Conservation (phyloP, 2,329 filamentous ascomycete species). For the Cercospora citrullina region DNA sequence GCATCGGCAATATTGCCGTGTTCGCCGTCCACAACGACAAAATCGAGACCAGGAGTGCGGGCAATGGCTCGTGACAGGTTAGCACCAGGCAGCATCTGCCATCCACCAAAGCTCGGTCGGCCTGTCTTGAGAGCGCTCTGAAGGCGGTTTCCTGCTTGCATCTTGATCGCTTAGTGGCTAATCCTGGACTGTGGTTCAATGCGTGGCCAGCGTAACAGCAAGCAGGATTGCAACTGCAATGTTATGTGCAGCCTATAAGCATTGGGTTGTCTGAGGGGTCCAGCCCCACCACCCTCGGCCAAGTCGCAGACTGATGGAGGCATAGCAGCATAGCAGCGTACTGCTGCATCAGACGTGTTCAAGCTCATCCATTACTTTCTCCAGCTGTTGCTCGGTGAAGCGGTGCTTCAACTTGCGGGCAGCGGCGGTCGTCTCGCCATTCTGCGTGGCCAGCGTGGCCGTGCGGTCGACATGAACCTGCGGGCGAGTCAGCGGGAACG, state of each 20-base stretch:
- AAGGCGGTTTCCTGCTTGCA: slow-evolving; percentile 57
- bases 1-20: slow-evolving; percentile 59
- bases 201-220: neutral
- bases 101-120: slow-evolving; percentile 56
- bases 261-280: neutral
- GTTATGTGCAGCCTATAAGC: neutral
- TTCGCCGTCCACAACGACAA: slow-evolving; percentile 51
- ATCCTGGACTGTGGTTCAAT: too few relatives aligned
- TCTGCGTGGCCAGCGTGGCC: slow-evolving; percentile 50
- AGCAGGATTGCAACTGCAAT: neutral
- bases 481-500: neutral
- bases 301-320: neutral
- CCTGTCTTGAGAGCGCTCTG: slow-evolving; percentile 53
- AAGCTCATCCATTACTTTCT: slow-evolving; percentile 66
- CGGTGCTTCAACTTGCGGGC: slow-evolving; percentile 76
- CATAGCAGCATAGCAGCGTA: neutral
- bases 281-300: slow-evolving; percentile 1
- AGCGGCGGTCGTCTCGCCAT: slow-evolving; percentile 56
- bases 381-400: slow-evolving; percentile 67
- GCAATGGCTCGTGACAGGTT: slow-evolving; percentile 57
- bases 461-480: slow-evolving; percentile 64
- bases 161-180: slow-evolving; percentile 32
- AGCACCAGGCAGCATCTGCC: slow-evolving; percentile 59
- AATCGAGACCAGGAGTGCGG: slow-evolving; percentile 50
- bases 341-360: slow-evolving; percentile 23